Conservation (phyloP, 2,329 filamentous ascomycete species). For the Tolypocladium paradoxum region DNA sequence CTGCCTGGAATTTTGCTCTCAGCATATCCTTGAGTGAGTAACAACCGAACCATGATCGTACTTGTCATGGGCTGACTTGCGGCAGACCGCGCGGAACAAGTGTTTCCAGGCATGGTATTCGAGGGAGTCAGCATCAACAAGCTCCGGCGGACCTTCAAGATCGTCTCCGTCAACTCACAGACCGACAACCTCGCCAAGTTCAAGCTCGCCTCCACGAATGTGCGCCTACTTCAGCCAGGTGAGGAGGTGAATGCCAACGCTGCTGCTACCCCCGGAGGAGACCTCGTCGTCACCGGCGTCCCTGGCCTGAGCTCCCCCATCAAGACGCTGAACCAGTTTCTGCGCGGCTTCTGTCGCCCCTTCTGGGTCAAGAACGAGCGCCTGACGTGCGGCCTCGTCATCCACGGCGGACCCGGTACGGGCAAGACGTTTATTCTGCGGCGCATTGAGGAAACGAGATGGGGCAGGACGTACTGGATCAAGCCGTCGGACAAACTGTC, state of each 20-base stretch:
- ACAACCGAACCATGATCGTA: not conserved
- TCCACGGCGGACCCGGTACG: constrained; percentile 75
- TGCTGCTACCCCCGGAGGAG: constrained; percentile 12
- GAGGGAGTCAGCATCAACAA: constrained; percentile 39
- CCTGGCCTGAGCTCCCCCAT: constrained; percentile 59
- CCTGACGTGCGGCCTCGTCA: constrained; percentile 49
- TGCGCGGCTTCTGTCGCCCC: constrained; percentile 42
- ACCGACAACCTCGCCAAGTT: constrained; percentile 33
- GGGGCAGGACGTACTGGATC: constrained; percentile 58
- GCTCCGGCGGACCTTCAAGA: constrained; percentile 36
- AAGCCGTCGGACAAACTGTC: constrained; percentile 43
- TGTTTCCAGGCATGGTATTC: constrained; percentile 61
- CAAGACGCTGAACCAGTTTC: constrained; percentile 53
- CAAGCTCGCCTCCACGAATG: constrained; percentile 22
- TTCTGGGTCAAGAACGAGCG: constrained; percentile 18
- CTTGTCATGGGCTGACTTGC: not conserved
- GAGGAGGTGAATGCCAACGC: constrained; percentile 9
- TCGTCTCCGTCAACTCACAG: constrained; percentile 43
- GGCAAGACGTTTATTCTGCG: constrained; percentile 71
- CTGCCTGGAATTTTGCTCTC: constrained; percentile 26
- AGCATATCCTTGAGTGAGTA: constrained; percentile 21
- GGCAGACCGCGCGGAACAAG: constrained; percentile 51
- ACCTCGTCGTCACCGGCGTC: constrained; percentile 42
- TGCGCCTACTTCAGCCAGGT: constrained; percentile 25
- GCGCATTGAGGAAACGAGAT: constrained; percentile 54